Evolutionary conservation across 116 monocot genomes (phyloP).

Genomic region (Cymodocea nodosa): DNA sequence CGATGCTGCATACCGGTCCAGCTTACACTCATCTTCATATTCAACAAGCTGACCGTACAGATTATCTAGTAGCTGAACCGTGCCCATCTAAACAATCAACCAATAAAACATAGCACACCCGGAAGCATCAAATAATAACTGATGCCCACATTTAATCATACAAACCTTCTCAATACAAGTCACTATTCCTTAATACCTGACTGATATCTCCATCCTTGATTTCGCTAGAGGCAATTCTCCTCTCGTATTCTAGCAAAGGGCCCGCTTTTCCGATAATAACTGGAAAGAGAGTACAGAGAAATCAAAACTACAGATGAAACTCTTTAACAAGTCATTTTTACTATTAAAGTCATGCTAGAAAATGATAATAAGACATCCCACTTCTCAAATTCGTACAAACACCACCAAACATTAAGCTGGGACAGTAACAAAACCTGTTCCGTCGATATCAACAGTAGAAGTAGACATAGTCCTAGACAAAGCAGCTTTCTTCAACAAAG

Average conservation of each 20-base stretch:
- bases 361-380: not conserved
- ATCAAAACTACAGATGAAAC: not conserved
- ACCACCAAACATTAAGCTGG: not conserved
- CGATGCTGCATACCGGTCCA: constrained; percentile 78
- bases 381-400: not conserved
- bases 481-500: not conserved
- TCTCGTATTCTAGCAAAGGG: constrained; percentile 69
- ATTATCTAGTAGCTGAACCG: constrained; percentile 45
- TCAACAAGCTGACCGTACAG: constrained; percentile 69
- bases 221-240: constrained; percentile 69
- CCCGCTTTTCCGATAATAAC: constrained; percentile 39
- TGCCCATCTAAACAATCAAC: constrained; percentile 35
- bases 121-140: not conserved
- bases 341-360: not conserved
- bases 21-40: constrained; percentile 46
- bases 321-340: not conserved
- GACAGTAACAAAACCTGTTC: not conserved
- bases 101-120: not conserved
- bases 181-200: constrained; percentile 33
- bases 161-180: not conserved
- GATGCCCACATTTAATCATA: not conserved
- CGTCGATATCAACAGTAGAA: not conserved
- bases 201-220: constrained; percentile 76
- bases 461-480: not conserved
- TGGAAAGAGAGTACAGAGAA: not conserved